Evolutionary conservation across 1,284 basidiomycete genomes (phyloP).

Genomic region (Papiliotrema nemorosa): DNA sequence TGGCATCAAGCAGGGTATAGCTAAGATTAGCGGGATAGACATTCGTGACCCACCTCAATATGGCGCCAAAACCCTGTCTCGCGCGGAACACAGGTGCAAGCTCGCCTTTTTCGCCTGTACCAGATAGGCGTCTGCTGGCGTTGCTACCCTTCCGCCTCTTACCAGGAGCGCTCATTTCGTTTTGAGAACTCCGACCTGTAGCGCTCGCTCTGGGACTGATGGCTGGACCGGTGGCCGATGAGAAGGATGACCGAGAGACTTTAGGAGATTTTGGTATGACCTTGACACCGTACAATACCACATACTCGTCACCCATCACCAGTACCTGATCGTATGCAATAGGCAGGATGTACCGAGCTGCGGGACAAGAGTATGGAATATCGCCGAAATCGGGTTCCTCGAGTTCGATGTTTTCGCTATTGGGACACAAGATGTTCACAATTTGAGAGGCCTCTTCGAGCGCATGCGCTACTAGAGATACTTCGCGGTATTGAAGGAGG

Average conservation of each 20-base stretch:
- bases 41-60: constrained; percentile 36
- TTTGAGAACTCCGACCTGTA: constrained; percentile 29
- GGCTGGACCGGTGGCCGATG: constrained; percentile 12
- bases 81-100: constrained; percentile 39
- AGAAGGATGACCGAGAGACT: constrained; percentile 12
- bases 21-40: constrained; percentile 52
- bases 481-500: constrained; percentile 59
- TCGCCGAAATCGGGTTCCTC: constrained; percentile 32
- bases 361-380: constrained; percentile 46
- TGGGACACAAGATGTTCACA: constrained; percentile 57
- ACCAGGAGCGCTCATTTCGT: constrained; percentile 29
- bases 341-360: constrained; percentile 34
- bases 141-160: constrained; percentile 42
- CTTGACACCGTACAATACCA: constrained; percentile 31
- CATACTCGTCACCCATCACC: constrained; percentile 46
- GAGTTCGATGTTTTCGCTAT: constrained; percentile 37
- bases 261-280: constrained; percentile 12
- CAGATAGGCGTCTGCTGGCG: constrained; percentile 6
- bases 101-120: constrained; percentile 17
- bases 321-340: constrained; percentile 16
- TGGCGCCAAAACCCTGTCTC: constrained; percentile 46
- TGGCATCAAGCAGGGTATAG: constrained; percentile 28
- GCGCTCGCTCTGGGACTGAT: constrained; percentile 30
- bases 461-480: constrained; percentile 59
- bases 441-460: constrained; percentile 30